phyloP scores from a whole-genome alignment of 148 eudicot species.

The Camellia japonica region DNA sequence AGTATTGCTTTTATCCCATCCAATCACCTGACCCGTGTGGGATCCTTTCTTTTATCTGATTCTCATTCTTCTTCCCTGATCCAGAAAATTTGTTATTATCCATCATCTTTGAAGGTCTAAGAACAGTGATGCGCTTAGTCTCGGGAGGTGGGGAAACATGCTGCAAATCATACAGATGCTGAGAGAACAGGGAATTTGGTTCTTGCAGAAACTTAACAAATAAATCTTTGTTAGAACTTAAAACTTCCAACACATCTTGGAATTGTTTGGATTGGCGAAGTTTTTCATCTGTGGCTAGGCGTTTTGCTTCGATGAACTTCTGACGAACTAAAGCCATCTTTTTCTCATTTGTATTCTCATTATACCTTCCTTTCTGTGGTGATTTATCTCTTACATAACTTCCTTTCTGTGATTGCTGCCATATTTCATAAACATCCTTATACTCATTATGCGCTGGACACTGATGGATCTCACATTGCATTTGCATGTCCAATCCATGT shows the following conservation, averaged over 20 bases:
- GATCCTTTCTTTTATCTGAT: conserved; percentile 42
- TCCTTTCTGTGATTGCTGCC: conserved; percentile 48
- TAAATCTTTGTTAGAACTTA: conserved; percentile 71
- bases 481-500: conserved; percentile 24
- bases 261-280: conserved; percentile 73
- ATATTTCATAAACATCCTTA: conserved; percentile 65
- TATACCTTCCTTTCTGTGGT: conserved; percentile 47
- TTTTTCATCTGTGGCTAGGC: conserved; percentile 74
- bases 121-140: conserved; percentile 85
- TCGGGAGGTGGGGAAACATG: conserved; percentile 56
- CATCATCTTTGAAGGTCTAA: conserved; percentile 76
- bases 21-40: conserved; percentile 34
- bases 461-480: conserved; percentile 31
- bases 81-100: conserved; percentile 39
- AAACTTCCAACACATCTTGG: conserved; percentile 81
- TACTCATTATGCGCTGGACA: conserved; percentile 44
- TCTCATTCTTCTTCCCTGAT: conserved; percentile 39
- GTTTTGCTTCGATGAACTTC: conserved; percentile 83
- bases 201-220: conserved; percentile 82
- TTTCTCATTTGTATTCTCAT: conserved; percentile 42
- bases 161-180: conserved; percentile 38
- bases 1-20: conserved; percentile 38
- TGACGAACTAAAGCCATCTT: conserved; percentile 82
- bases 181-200: conserved; percentile 67
- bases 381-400: conserved; percentile 45